A percentile compares a stretch with the other conserved stretches of the same genome.
These are phyloP conservation scores for Miscanthus sacchariflorus DNA, from an alignment of 202 grass and related monocot species.

Conservation along the genomic window DNA sequence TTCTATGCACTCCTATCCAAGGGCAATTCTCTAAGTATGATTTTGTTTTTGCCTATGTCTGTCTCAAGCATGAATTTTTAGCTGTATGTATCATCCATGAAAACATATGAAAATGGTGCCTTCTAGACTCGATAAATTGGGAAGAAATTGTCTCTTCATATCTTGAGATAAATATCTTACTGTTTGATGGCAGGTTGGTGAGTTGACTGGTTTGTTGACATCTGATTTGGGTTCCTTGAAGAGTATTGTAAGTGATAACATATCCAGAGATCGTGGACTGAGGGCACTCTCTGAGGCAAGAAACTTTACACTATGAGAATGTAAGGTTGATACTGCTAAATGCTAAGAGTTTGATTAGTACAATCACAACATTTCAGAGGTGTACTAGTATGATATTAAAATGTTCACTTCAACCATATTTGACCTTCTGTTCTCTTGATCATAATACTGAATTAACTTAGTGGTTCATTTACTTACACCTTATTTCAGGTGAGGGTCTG, in stretches of 20 bases:
- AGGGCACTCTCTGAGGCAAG: slow-evolving; percentile 98
- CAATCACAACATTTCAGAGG: slow-evolving; percentile 40
- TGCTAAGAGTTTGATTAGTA: slow-evolving; percentile 42
- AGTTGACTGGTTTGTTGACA: slow-evolving; percentile 96
- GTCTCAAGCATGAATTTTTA: slow-evolving; percentile 2
- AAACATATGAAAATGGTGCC: slow-evolving; percentile 8
- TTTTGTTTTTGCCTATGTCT: background rate
- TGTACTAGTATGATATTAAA: slow-evolving; percentile 22
- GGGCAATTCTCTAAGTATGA: slow-evolving; percentile 10
- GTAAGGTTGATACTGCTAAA: slow-evolving; percentile 66
- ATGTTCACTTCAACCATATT: slow-evolving; percentile 28
- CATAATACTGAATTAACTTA: background rate
- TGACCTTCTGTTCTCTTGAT: slow-evolving; percentile 38
- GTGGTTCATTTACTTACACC: slow-evolving; percentile 31
- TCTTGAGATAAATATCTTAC: slow-evolving; percentile 32
- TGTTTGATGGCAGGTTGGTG: slow-evolving; percentile 72
- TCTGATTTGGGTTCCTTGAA: slow-evolving; percentile 95
- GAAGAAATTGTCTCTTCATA: slow-evolving; percentile 14
- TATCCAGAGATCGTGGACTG: slow-evolving; percentile 95
- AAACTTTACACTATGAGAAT: slow-evolving; percentile 67
- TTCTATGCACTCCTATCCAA: background rate
- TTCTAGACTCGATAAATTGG: slow-evolving; percentile 11
- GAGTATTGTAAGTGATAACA: slow-evolving; percentile 86
- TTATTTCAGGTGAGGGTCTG: slow-evolving; percentile 18
- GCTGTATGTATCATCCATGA: slow-evolving; percentile 24